These are phyloP conservation scores for Geotrichum reessii DNA, from an alignment of 1,139 yeast genomes.

Conservation along the genomic window DNA sequence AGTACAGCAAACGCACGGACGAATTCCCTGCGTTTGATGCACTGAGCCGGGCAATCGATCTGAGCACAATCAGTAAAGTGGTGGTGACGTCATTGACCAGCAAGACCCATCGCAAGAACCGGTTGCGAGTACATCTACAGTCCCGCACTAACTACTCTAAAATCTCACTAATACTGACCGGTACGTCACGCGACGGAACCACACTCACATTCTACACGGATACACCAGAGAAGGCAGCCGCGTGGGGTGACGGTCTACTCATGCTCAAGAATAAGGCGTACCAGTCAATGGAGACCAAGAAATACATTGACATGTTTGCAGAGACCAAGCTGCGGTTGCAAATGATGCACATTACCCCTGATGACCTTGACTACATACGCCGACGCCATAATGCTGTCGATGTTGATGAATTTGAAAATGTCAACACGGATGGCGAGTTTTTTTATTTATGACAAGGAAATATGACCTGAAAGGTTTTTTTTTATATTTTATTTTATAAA, in stretches of 20 bases:
- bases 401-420: conserved; percentile 15
- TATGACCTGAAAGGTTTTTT: background rate
- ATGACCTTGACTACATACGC: conserved; percentile 31
- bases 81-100: conserved; percentile 27
- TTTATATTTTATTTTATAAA: background rate
- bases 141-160: conserved; percentile 30
- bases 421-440: conserved; percentile 28
- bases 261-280: conserved; percentile 44
- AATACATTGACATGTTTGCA: conserved; percentile 52
- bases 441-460: conserved; percentile 21
- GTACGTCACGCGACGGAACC: conserved; percentile 26
- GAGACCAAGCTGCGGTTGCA: conserved; percentile 63
- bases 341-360: conserved; percentile 49
- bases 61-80: conserved; percentile 27
- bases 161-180: conserved; percentile 27
- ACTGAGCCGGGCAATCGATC: conserved; percentile 28
- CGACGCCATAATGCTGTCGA: background rate
- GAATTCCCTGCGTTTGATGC: conserved; percentile 54
- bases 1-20: conserved; percentile 46
- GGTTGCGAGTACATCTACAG: conserved; percentile 26
- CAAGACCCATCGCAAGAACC: conserved; percentile 22
- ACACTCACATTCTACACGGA: conserved; percentile 59
- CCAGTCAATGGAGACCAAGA: conserved; percentile 54
- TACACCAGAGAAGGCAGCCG: conserved; percentile 61
- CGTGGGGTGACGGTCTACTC: conserved; percentile 78